Conservation (phyloP, 1,284 basidiomycete genomes). For the Irpex rosettiformis region DNA sequence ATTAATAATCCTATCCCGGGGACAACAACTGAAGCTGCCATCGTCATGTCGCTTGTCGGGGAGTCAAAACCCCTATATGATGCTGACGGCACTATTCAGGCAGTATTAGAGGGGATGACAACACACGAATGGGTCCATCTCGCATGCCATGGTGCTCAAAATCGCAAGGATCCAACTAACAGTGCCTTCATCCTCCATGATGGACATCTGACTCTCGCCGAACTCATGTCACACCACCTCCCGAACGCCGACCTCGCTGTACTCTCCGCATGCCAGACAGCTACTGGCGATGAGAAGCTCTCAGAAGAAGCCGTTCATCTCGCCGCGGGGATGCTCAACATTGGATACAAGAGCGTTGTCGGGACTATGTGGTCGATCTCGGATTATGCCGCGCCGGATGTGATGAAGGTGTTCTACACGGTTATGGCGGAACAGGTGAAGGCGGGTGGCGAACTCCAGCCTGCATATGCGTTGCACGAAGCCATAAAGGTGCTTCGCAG, state of each 20-base stretch:
- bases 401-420: too few species aligned
- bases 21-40: background rate
- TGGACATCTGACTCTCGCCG: slow-evolving; percentile 11
- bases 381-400: background rate
- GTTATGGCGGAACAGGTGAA: background rate
- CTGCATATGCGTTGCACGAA: too few species aligned
- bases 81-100: background rate
- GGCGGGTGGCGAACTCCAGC: too few species aligned
- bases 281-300: background rate
- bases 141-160: slow-evolving; percentile 20
- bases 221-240: slow-evolving; percentile 6
- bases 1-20: background rate
- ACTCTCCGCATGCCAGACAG: background rate
- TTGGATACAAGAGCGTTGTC: background rate
- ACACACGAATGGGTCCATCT: slow-evolving; percentile 18
- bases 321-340: background rate
- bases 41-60: background rate
- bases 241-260: background rate
- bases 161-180: slow-evolving; percentile 9
- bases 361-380: background rate
- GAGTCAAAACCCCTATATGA: background rate
- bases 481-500: background rate
- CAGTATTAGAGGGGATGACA: slow-evolving; percentile 9
- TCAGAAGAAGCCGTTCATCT: background rate
- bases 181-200: slow-evolving; percentile 17